Evolutionary conservation across 164 flowering plant genomes (phyloP).

Genomic region (Dillenia suffruticosa): DNA sequence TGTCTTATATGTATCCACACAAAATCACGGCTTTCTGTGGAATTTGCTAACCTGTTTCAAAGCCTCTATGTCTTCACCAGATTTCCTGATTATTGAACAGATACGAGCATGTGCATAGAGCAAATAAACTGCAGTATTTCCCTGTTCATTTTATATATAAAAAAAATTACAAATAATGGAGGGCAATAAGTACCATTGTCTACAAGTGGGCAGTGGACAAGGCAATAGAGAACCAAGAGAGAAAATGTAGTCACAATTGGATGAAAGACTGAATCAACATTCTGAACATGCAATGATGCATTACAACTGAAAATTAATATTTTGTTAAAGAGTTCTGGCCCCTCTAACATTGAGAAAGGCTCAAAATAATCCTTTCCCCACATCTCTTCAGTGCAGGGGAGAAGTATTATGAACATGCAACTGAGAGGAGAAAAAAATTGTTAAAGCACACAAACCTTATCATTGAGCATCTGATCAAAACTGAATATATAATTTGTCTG

Average conservation of each 20-base stretch:
- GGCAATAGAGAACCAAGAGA: not conserved
- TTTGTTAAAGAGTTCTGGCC: too few relatives aligned
- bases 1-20: not conserved
- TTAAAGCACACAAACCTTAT: conserved; percentile 46
- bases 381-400: too few relatives aligned
- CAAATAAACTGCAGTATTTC: conserved; percentile 96
- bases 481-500: conserved; percentile 88
- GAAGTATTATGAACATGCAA: too few relatives aligned
- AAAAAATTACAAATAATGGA: not conserved
- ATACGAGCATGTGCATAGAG: conserved; percentile 98
- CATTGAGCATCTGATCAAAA: conserved; percentile 94
- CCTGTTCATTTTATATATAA: conserved; percentile 39
- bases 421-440: not conserved
- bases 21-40: not conserved
- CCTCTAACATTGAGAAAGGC: too few relatives aligned
- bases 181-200: not conserved
- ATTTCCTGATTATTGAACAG: conserved; percentile 90
- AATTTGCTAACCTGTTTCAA: conserved; percentile 59
- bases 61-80: conserved; percentile 82
- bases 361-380: too few relatives aligned
- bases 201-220: not conserved
- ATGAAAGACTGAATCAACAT: not conserved
- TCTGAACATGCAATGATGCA: not conserved
- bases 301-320: too few relatives aligned
- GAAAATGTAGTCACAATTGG: not conserved